phyloP scores from a whole-genome alignment of 2,329 filamentous ascomycete species.

The Aspergillus hortae region DNA sequence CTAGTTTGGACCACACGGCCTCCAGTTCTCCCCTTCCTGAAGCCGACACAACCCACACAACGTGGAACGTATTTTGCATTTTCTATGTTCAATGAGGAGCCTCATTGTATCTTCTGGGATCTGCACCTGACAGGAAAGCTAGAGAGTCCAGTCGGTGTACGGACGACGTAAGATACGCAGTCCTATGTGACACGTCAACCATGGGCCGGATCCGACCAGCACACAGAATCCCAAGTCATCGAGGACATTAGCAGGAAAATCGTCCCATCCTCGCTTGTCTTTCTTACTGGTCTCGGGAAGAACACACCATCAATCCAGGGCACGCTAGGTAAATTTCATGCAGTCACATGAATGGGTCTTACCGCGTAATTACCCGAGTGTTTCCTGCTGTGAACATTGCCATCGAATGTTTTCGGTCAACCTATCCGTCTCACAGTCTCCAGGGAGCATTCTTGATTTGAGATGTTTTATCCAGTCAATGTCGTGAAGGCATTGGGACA shows the following conservation, averaged over 20 bases:
- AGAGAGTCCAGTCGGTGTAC: neutral
- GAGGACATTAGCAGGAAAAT: neutral
- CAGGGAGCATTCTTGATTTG: too few species aligned
- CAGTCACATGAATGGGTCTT: too few species aligned
- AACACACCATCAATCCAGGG: too few species aligned
- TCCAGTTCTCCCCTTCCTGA: neutral
- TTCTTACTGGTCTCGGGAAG: neutral
- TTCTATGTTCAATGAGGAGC: neutral
- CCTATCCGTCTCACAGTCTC: too few species aligned
- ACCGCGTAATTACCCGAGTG: too few species aligned
- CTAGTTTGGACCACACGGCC: constrained; percentile 7
- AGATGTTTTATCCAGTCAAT: too few species aligned
- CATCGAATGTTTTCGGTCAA: too few species aligned
- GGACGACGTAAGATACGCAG: constrained; percentile 4
- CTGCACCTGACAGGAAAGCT: neutral
- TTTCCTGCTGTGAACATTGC: too few species aligned
- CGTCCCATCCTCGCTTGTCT: neutral
- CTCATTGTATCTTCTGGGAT: neutral
- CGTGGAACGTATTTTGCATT: neutral
- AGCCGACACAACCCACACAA: neutral
- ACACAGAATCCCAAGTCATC: neutral
- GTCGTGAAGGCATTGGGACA: too few species aligned
- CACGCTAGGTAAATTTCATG: too few species aligned
- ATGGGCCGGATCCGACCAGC: constrained; percentile 12
- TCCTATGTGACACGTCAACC: constrained; percentile 16